phyloP scores from a whole-genome alignment of 1,139 yeast genomes.

The Scheffersomyces segobiensis region DNA sequence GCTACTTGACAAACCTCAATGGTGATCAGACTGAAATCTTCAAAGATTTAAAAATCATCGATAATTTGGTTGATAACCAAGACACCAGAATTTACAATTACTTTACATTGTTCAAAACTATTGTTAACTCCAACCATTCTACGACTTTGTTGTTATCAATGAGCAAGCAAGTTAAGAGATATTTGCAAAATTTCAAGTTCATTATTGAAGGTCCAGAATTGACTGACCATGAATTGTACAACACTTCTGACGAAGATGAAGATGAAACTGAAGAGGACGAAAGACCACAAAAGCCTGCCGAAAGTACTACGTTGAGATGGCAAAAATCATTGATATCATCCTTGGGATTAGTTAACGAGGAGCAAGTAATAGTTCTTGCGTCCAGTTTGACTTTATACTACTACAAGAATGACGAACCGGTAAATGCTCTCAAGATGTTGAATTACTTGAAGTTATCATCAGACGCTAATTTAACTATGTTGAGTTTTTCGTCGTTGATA shows the following conservation, averaged over 20 bases:
- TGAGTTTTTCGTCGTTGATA: conserved; percentile 36
- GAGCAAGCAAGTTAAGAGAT: conserved; percentile 15
- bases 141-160: conserved; percentile 22
- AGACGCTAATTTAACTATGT: conserved; percentile 11
- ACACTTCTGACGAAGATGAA: conserved; percentile 21
- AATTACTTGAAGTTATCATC: conserved; percentile 26
- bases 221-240: conserved; percentile 29
- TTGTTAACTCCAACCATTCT: conserved; percentile 26
- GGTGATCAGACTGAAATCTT: conserved; percentile 16
- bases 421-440: conserved; percentile 24
- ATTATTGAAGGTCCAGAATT: conserved; percentile 27
- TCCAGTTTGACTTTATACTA: conserved; percentile 29
- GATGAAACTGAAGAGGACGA: conserved; percentile 13
- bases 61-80: conserved; percentile 15
- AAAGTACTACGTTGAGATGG: conserved; percentile 3
- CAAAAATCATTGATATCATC: conserved; percentile 29
- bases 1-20: conserved; percentile 24
- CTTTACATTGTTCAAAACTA: conserved; percentile 30
- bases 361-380: conserved; percentile 34
- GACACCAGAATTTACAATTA: conserved; percentile 17
- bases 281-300: conserved; percentile 1
- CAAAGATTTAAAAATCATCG: conserved; percentile 25
- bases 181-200: conserved; percentile 22
- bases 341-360: conserved; percentile 35
- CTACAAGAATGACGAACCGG: conserved; percentile 17